Base-by-base conservation (phyloP, 495 filamentous ascomycete genomes). In the Durotheca rogersii region DNA sequence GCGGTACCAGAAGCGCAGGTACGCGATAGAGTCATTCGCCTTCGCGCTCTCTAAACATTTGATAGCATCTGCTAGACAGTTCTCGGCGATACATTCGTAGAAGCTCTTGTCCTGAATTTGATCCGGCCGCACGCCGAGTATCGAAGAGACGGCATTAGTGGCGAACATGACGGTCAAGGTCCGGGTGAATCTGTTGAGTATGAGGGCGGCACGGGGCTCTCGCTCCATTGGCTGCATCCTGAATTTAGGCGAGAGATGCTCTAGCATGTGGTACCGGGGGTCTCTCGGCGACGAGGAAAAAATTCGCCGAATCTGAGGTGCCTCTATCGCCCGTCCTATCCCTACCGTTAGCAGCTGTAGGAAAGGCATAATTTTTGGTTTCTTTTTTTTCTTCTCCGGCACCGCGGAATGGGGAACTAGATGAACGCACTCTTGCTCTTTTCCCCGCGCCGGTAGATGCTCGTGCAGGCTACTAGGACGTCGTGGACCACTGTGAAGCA, bases 21-120 rank as follows among this genome's bases (percentile, higher is more conserved):
- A 95, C 10, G 90, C 89, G 56, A 95, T 94, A 9, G 90, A 94
- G 55, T 94, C 89, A 57, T 95, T 94, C n/a, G 83, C 84, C 63
- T 95, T 94, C 5, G 90, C 90, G 55, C 83, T 84, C 62, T 94
- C 89, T 33, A 95, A 67, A 55, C 84, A 89, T 48, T 81, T 77
- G 9, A 90, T 79, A 10, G 88, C 89, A 56, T 90, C 86, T 10
- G 76, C 70, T 16, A 91, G 67, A 54, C 87, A 91, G 46, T 87
- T 84, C 53, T 86, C 81, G 36, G 86, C 78, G 18, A 91, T 92
- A 55, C 85, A 89, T 50, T 87, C 85, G 60, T 90, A 91, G 55
- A 92, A 90, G 54, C 86, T 87, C 46, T 81, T 82, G 7, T 85
- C 82, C 51, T 79, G 72, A 30, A 89, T 75, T 51, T 85, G 74